Base-by-base conservation (phyloP, 1,139 yeast species). In the Kluyveromyces sp. region DNA sequence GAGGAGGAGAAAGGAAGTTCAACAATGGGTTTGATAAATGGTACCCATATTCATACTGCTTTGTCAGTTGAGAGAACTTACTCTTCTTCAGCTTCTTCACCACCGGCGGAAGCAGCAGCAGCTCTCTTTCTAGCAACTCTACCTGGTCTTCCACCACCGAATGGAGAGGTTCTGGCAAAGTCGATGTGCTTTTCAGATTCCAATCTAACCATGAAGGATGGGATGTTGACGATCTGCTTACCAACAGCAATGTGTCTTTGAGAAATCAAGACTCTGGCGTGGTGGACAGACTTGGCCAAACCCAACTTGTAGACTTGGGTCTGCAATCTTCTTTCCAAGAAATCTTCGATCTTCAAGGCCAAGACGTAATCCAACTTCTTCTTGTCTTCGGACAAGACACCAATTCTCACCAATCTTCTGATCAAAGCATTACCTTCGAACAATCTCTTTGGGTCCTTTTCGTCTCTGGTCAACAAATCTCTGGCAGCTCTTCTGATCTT, bases 401-500 rank as follows among this genome's bases (percentile, higher is more conserved):
- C 99, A 63, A 88, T 80, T 79, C 96, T 88, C 53, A 88, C 96
- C 69, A 88, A 83, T 80, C 96, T 87, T 82, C 94, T 81, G 74
- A 88, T 92, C 73, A 92, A 87, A 69, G 99, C 99, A 71, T 92
- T 92, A 85, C 99, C 99, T 78, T 92, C 98, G 80, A 92, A 92
- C 69, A 92, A 84, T 81, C 99, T 89, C 86, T 88, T 92, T 80
- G 96, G 96, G 77, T 92, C 98, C 83, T 92, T 92, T 80, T 92
- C 98, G 67, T 92, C 98, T 80, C 96, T 88, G 78, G 98, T 92
- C 76, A 92, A 84, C 69, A 92, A 81, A 71, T 94, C 97, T 84
- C 99, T 95, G 70, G 99, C 99, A 73, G 98, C 98, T 81, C 98
- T 88, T 81, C 99, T 92, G 73, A 92, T 92, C 84, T 92, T 92